Percentiles rank a stretch among this genome's conserved stretches.
These are phyloP conservation scores for Simplicillium aogashimaense DNA, from an alignment of 2,329 filamentous ascomycete species.

Conservation along the genomic window DNA sequence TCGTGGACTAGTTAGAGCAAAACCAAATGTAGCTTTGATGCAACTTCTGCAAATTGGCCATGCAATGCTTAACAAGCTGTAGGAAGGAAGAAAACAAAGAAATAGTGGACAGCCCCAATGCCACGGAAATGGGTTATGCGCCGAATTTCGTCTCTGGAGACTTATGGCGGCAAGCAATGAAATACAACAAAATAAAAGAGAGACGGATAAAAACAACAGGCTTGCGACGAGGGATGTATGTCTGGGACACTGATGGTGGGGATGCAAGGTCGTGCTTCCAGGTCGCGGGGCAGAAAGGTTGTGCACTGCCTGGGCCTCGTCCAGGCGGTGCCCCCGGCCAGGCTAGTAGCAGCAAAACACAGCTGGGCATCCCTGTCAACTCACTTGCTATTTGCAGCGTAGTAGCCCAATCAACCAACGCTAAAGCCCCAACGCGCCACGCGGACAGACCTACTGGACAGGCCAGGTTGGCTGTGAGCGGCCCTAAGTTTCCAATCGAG, in stretches of 20 bases:
- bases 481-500: no score
- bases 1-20: background rate
- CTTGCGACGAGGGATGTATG: background rate
- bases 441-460: no score
- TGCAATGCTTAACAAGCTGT: background rate
- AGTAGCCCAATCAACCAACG: no score
- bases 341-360: no score
- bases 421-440: no score
- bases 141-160: background rate
- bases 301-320: no score
- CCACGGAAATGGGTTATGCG: background rate
- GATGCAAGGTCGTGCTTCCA: slow-evolving; percentile 1
- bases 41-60: background rate
- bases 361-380: no score
- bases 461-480: no score
- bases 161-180: slow-evolving; percentile 3
- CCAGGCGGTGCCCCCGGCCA: no score
- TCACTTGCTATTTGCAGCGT: no score
- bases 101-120: background rate
- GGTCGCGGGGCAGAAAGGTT: background rate
- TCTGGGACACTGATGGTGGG: background rate
- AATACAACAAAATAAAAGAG: slow-evolving; percentile 5
- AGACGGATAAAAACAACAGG: slow-evolving; percentile 2
- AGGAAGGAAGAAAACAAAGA: background rate
- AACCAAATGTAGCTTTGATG: background rate